phyloP scores from a whole-genome alignment of 768 basidiomycete genomes.

The Pleurotus tuber-regium region DNA sequence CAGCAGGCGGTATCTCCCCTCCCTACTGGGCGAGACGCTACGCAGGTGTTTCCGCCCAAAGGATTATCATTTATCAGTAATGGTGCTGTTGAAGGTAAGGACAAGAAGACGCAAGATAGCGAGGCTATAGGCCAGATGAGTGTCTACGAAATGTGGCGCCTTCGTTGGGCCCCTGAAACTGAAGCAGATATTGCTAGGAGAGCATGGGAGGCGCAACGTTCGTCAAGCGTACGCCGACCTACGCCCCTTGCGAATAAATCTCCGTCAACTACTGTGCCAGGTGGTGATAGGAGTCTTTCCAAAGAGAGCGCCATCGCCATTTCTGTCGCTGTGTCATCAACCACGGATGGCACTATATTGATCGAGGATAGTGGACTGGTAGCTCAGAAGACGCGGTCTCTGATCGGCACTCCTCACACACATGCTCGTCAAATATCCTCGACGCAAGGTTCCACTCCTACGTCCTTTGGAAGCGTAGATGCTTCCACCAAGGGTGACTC shows the following conservation, averaged over 20 bases:
- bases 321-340: too few species aligned
- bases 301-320: too few species aligned
- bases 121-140: conserved; percentile 9
- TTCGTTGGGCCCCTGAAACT: conserved; percentile 10
- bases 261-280: too few species aligned
- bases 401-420: not conserved
- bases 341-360: too few species aligned
- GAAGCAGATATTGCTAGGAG: conserved; percentile 19
- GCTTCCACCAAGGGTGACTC: too few species aligned
- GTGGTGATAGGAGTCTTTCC: too few species aligned
- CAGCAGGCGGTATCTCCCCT: not conserved
- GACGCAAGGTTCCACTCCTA: not conserved
- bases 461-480: not conserved
- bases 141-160: not conserved
- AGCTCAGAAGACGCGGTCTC: not conserved
- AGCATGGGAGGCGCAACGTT: conserved; percentile 21
- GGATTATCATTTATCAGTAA: not conserved
- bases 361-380: too few species aligned
- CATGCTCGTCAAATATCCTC: not conserved
- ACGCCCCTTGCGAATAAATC: not conserved
- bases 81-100: not conserved
- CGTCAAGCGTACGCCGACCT: conserved; percentile 9
- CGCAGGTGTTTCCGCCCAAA: not conserved
- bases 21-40: not conserved
- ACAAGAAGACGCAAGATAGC: conserved; percentile 2